A percentile compares a stretch with the other conserved stretches of the same genome.
Evolutionary conservation across 306 rosid genomes (phyloP).

Genomic region (Psophocarpus tetragonolobus): DNA sequence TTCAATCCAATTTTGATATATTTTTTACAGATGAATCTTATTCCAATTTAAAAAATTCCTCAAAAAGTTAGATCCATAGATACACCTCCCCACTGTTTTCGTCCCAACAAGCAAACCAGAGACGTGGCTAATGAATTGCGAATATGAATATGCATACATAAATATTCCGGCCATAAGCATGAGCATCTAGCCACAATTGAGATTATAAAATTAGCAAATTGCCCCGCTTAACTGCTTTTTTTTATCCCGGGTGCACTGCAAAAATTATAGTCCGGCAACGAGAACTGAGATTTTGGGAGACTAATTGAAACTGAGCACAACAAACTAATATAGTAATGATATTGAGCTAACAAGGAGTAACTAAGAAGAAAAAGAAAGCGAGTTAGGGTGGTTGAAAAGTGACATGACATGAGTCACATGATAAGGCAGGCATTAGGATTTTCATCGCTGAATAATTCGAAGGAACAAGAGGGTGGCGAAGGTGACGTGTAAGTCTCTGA

Average conservation of each 20-base stretch:
- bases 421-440: conserved; percentile 74
- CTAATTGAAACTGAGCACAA: neutral
- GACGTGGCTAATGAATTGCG: neutral
- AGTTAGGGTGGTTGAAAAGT: neutral
- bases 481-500: conserved; percentile 31
- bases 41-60: neutral
- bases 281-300: neutral
- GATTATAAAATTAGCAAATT: too few species aligned
- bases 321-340: too few species aligned
- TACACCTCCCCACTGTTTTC: neutral
- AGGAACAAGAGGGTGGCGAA: conserved; percentile 43
- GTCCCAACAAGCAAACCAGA: neutral
- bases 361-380: neutral
- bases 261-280: neutral
- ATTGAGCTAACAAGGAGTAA: neutral
- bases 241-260: too few species aligned
- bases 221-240: too few species aligned
- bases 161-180: neutral
- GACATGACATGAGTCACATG: conserved; percentile 23
- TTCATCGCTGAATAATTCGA: conserved; percentile 74
- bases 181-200: neutral
- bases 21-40: conserved; percentile 6
- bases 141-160: neutral
- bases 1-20: neutral
- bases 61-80: conserved; percentile 23